These are phyloP conservation scores for Xylaria arbuscula DNA, from an alignment of 2,329 filamentous ascomycete species.

Conservation along the genomic window DNA sequence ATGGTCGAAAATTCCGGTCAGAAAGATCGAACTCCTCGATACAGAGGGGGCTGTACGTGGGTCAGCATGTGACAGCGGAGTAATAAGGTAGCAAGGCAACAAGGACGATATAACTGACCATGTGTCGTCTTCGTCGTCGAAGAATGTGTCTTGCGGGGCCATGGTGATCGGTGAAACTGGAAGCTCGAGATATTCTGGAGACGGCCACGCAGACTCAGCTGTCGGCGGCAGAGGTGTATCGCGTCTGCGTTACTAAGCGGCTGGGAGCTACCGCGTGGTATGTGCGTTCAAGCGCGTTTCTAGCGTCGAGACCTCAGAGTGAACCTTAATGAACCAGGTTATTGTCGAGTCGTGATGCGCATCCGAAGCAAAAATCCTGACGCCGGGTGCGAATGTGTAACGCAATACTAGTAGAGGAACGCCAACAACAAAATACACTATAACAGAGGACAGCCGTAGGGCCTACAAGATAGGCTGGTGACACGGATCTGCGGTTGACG, in stretches of 20 bases:
- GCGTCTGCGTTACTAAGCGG: constrained; percentile 13
- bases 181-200: background rate
- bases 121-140: constrained; percentile 77
- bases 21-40: constrained; percentile 99
- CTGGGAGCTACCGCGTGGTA: constrained; percentile 23
- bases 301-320: background rate
- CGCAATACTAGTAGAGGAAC: constrained; percentile 24
- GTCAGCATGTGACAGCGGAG: constrained; percentile 42
- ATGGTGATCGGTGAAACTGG: constrained; percentile 55
- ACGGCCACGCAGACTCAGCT: constrained; percentile 1
- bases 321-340: constrained; percentile 6
- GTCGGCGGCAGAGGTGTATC: constrained; percentile 8
- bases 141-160: constrained; percentile 76
- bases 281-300: constrained; percentile 37
- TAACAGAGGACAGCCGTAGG: background rate
- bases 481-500: constrained; percentile 15
- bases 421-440: constrained; percentile 26
- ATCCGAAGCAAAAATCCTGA: constrained; percentile 31
- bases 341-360: constrained; percentile 42
- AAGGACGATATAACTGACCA: constrained; percentile 62
- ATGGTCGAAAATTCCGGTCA: constrained; percentile 96
- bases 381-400: background rate
- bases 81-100: constrained; percentile 18
- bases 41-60: constrained; percentile 81
- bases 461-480: background rate